phyloP scores from a whole-genome alignment of 768 basidiomycete genomes.

The Boletus vermiculosoides region DNA sequence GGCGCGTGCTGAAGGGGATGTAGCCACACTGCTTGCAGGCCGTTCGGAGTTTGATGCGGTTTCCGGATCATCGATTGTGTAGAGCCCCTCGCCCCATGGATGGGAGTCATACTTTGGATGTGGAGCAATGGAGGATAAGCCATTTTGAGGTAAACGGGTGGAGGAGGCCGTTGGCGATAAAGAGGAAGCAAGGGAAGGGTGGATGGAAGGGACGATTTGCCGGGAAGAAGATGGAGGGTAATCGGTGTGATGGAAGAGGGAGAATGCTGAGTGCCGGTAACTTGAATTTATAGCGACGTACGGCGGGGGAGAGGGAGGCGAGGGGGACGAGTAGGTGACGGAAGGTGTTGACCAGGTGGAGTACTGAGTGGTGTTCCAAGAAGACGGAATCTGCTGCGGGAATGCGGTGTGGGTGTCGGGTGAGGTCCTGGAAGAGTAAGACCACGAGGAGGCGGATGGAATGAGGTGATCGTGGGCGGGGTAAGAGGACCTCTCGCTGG shows the following conservation, averaged over 20 bases:
- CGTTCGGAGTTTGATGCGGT: conserved; percentile 35
- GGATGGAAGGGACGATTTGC: conserved; percentile 11
- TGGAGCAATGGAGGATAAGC: conserved; percentile 12
- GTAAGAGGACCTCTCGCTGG: conserved; percentile 25
- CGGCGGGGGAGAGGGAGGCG: conserved; percentile 24
- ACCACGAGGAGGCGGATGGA: conserved; percentile 24
- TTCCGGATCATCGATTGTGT: conserved; percentile 34
- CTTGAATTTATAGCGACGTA: conserved; percentile 17
- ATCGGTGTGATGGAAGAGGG: conserved; percentile 21
- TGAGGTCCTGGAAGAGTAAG: conserved; percentile 24
- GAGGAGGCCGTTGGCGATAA: conserved; percentile 17
- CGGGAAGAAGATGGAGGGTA: conserved; percentile 24
- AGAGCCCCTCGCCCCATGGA: conserved; percentile 32
- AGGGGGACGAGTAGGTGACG: conserved; percentile 22
- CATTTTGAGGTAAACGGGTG: conserved; percentile 15
- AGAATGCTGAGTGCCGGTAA: conserved; percentile 28
- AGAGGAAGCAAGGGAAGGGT: conserved; percentile 17
- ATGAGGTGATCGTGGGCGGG: conserved; percentile 24
- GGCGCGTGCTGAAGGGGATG: conserved; percentile 36
- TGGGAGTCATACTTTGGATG: conserved; percentile 26
- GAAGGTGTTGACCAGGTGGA: conserved; percentile 16
- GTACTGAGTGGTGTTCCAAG: conserved; percentile 23
- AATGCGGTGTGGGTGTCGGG: conserved; percentile 18
- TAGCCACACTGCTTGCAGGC: conserved; percentile 34
- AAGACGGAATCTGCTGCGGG: conserved; percentile 11